A percentile compares a stretch with the other conserved stretches of the same genome.
phyloP scores from a whole-genome alignment of 108 stramenopile species.

The Epithemia pelagica region DNA sequence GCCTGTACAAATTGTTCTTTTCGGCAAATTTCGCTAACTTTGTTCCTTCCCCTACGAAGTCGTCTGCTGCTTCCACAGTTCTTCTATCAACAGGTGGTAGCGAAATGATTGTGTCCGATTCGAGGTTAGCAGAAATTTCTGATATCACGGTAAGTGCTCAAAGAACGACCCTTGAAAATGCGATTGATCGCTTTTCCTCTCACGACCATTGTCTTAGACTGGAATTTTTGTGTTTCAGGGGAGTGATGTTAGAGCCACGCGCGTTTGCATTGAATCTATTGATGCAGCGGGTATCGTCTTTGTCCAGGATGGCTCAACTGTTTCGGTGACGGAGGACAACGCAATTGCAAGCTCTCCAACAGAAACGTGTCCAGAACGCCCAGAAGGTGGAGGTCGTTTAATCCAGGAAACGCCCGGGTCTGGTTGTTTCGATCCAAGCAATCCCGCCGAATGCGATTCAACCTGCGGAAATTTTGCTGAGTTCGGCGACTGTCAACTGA shows the following conservation, averaged over 20 bases:
- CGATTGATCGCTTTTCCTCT: too few relatives aligned
- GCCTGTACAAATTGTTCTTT: too few relatives aligned
- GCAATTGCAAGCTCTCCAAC: background rate
- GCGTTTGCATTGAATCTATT: background rate
- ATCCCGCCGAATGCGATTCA: background rate
- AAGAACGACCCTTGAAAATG: background rate
- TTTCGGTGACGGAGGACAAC: background rate
- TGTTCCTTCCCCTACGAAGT: too few relatives aligned
- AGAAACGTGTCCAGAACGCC: background rate
- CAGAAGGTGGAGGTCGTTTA: background rate
- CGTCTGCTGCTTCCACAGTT: background rate
- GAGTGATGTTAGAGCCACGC: background rate
- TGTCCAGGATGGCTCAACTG: background rate
- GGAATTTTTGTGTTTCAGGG: background rate
- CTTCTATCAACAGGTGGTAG: background rate
- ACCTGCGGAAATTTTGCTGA: background rate
- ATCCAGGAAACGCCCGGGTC: background rate
- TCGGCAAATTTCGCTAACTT: too few relatives aligned
- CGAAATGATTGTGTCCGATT: background rate
- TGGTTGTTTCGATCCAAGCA: background rate
- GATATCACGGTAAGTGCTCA: background rate
- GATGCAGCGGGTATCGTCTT: background rate
- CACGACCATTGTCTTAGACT: background rate
- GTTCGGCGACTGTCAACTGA: background rate
- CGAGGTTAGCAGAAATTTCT: background rate